Base-by-base conservation (phyloP, 2,329 filamentous ascomycete genomes). In the Zymoseptoria ardabiliae region DNA sequence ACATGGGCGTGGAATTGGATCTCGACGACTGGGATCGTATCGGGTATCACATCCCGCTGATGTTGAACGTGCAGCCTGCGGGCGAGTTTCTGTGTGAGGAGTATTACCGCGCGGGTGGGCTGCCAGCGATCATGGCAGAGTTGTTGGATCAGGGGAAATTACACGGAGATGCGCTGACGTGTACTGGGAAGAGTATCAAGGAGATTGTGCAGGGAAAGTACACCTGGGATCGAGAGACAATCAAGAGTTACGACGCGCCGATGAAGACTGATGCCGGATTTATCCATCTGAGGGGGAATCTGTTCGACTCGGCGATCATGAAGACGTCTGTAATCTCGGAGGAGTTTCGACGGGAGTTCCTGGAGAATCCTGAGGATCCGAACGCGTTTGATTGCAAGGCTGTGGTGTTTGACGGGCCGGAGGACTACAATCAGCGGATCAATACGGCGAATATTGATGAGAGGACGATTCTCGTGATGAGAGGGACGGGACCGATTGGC, bases 51-150 rank as follows among this genome's bases (percentile, higher is more conserved):
- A 73, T 82, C 10, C 81, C 81, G 0, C 72, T 83, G 4, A 72
- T 84, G 22, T 71, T 82, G 17, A 82, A 83, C 60, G 78, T 84
- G 72, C 79, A 82, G 64, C 81, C 81, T 0, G 79, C 80, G 0
- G 81, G 81, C 3, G 77, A 82, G 60, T 77, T 78, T 59, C 72
- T 82, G 2, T 76, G 79, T 41, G 81, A 82, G 65, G 81, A 83
- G 57, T 82, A 81, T 61, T 79, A 78, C 69, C 78, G 79, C 21
- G 80, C 81, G 5, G 81, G 81, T 3, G 80, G 81, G 4, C 71
- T 82, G 2, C 80, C 78, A 0, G 79, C 81, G 7, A 74, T 83
- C 48, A 78, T 82, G 73, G 79, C 79, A 1, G 80, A 83, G 63
- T 71, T 83, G 19, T 69, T 82, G 5, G 77, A 78, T 23, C 76